Base-by-base conservation (phyloP, 2,329 filamentous ascomycete genomes). In the Beauveria bassiana region DNA sequence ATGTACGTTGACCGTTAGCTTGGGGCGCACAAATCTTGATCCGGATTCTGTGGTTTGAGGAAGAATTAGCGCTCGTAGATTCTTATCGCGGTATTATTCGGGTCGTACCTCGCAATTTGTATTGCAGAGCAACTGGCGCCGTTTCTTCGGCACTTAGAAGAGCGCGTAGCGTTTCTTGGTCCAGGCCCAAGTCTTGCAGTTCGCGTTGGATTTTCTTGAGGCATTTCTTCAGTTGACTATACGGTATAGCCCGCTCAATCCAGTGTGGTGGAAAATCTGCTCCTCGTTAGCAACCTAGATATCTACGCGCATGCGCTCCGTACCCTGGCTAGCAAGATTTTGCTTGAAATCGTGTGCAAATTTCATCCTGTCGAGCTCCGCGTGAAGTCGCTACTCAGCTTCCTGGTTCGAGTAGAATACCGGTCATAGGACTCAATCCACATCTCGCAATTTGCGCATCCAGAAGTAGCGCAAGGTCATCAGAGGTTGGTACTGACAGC, bases 211-310 rank as follows among this genome's bases (percentile, higher is more conserved):
- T 87, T 70, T 87, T 87, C 71, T 93, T 93, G 70, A 96, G 87
- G 74, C 89, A 90, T 77, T 96, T 96, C 75, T 96, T 96, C 61
- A 96, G 82, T 73, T 91, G 85, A 50, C 87, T 83, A 72, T 96
- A 96, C 3, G 89, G 90, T 64, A 96, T 90, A 54, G 91, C 91
- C 31, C 86, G 86, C 50, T 88, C 81, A 54, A 92, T 77, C 84
- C 84, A 87, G 70, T 87, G 85, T 55, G 83, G 76, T 8, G 91
- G 91, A 71, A 91, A 96, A 65, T 84, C 88, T 79, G 57, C 20
- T 42, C 0, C 3, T 18, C 10, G 6, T 20, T 52, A 49, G 61
- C 51, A 42, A 18, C n/a, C 20, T 20, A 12, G 14, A 5, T 22
- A 60, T 46, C 24, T 20, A 54, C 8, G n/a, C 40, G 42, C 26